Percentiles rank a stretch among this genome's conserved stretches.
Conservation (phyloP, 2,329 filamentous ascomycete species). For the Aspergillus tamarii region DNA sequence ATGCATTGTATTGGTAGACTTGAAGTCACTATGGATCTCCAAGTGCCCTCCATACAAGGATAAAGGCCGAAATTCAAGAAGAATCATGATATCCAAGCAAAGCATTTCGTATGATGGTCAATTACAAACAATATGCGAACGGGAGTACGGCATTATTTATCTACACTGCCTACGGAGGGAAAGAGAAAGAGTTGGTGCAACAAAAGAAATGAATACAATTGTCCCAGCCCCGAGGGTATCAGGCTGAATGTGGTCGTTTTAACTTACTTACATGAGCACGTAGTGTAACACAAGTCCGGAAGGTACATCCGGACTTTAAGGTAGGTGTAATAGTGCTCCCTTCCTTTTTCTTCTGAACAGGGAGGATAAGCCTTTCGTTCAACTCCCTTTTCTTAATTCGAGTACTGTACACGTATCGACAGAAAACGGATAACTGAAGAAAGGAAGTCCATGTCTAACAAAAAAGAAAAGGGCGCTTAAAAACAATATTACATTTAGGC, state of each 20-base stretch:
- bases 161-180: constrained; percentile 3
- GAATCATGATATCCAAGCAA: too few species aligned
- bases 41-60: too few species aligned
- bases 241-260: constrained; percentile 42
- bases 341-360: constrained; percentile 19
- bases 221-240: constrained; percentile 36
- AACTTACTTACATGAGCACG: constrained; percentile 46
- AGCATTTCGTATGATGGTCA: too few species aligned
- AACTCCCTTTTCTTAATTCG: constrained; percentile 41
- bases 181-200: constrained; percentile 16
- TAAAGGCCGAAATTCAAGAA: too few species aligned
- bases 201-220: constrained; percentile 37
- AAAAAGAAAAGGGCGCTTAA: constrained; percentile 40
- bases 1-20: too few species aligned
- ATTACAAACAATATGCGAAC: background rate
- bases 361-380: constrained; percentile 26
- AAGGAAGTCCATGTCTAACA: constrained; percentile 37
- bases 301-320: constrained; percentile 29
- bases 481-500: constrained; percentile 51
- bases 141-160: background rate
- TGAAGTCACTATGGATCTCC: too few species aligned
- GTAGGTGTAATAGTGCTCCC: constrained; percentile 23
- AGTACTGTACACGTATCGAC: constrained; percentile 46
- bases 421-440: constrained; percentile 39
- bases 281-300: constrained; percentile 42